Evolutionary conservation across 495 filamentous ascomycete genomes (phyloP).

Genomic region (Aspergillus haitiensis): DNA sequence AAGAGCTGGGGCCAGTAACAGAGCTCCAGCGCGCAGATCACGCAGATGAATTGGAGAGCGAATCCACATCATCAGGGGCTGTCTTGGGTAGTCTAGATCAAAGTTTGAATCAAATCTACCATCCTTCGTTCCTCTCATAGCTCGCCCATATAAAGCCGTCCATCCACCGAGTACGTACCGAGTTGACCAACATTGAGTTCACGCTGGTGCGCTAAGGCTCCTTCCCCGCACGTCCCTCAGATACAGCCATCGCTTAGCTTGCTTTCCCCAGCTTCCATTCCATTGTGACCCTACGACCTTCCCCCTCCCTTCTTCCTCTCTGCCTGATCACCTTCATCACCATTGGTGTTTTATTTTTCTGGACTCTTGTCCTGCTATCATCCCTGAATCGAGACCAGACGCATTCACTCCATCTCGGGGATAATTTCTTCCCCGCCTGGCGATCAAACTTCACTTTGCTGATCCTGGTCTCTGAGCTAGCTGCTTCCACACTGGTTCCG

Average conservation of each 20-base stretch:
- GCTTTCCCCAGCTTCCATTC: conserved; percentile 30
- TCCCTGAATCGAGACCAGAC: conserved; percentile 17
- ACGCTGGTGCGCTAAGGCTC: conserved; percentile 9
- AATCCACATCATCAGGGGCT: not conserved
- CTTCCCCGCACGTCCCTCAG: conserved; percentile 21
- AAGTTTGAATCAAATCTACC: not conserved
- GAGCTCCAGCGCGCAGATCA: conserved; percentile 1
- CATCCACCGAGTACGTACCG: not conserved
- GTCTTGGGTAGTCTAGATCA: not conserved
- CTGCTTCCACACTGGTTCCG: conserved; percentile 23
- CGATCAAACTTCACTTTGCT: conserved; percentile 20
- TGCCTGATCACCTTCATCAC: conserved; percentile 16
- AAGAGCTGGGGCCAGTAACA: not conserved
- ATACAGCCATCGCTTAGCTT: conserved; percentile 5
- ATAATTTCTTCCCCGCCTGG: conserved; percentile 22
- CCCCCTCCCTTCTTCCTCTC: conserved; percentile 19
- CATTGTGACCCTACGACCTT: conserved; percentile 27
- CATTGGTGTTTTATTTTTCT: conserved; percentile 24
- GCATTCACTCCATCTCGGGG: conserved; percentile 6
- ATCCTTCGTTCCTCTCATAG: not conserved
- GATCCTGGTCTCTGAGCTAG: conserved; percentile 22
- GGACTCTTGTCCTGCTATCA: conserved; percentile 17
- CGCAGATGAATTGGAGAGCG: not conserved
- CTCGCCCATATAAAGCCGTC: not conserved
- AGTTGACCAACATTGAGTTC: not conserved